Percentiles rank a stretch among this genome's conserved stretches.
Evolutionary conservation across 805 yeast genomes (phyloP).

Genomic region (Lachancea lanzarotensis): DNA sequence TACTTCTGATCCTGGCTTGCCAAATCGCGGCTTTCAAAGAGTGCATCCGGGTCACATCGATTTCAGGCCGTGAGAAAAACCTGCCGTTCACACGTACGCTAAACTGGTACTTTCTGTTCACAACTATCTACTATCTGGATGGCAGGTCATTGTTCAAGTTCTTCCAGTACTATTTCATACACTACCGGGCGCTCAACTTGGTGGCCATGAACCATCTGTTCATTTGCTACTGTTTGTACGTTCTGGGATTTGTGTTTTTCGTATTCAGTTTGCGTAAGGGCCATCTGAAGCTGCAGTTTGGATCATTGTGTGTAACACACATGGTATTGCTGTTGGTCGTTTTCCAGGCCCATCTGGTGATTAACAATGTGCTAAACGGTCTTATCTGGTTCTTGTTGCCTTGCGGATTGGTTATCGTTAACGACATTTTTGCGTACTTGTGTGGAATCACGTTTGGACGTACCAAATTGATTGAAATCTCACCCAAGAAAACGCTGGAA

Average conservation of each 20-base stretch:
- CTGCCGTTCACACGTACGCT: slow-evolving; percentile 76
- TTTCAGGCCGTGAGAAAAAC: slow-evolving; percentile 73
- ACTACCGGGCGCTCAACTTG: slow-evolving; percentile 40
- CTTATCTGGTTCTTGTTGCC: slow-evolving; percentile 93
- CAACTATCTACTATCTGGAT: slow-evolving; percentile 85
- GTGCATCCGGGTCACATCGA: slow-evolving; percentile 77
- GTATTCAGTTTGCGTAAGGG: slow-evolving; percentile 87
- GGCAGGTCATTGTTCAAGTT: slow-evolving; percentile 75
- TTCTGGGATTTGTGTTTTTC: slow-evolving; percentile 82
- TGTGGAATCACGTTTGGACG: slow-evolving; percentile 96
- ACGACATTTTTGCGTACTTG: slow-evolving; percentile 92
- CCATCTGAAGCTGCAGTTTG: slow-evolving; percentile 84
- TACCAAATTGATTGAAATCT: slow-evolving; percentile 85
- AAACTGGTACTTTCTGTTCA: slow-evolving; percentile 85
- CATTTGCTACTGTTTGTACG: slow-evolving; percentile 74
- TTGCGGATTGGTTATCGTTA: slow-evolving; percentile 82
- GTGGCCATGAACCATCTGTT: slow-evolving; percentile 76
- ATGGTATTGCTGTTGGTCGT: slow-evolving; percentile 88
- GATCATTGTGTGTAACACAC: slow-evolving; percentile 88
- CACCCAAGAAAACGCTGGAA: slow-evolving; percentile 96
- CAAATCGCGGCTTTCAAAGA: slow-evolving; percentile 87
- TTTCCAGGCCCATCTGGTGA: slow-evolving; percentile 89
- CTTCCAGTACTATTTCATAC: slow-evolving; percentile 41
- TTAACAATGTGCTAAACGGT: slow-evolving; percentile 82
- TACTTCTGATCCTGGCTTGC: slow-evolving; percentile 59